Evolutionary conservation across 495 filamentous ascomycete genomes (phyloP).

Genomic region (Pseudoneurospora amorphoporcata): DNA sequence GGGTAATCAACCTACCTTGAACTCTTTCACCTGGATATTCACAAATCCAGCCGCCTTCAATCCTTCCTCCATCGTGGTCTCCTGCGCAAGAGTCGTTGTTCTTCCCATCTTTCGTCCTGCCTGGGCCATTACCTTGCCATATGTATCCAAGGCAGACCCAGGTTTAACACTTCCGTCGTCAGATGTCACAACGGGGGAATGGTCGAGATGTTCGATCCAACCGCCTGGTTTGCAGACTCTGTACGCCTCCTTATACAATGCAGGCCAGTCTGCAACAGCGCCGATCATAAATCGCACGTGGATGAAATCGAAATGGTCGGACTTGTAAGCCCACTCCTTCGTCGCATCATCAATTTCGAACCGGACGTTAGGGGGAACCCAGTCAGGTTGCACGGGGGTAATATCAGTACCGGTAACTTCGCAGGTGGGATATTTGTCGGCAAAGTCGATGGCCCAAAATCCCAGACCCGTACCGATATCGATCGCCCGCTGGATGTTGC

Average conservation of each 20-base stretch:
- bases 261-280: too few relatives aligned
- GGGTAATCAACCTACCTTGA: too few relatives aligned
- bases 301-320: slow-evolving; percentile 47
- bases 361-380: slow-evolving; percentile 28
- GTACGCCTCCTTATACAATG: slow-evolving; percentile 6
- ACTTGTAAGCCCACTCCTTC: slow-evolving; percentile 33
- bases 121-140: slow-evolving; percentile 10
- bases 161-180: slow-evolving; percentile 11
- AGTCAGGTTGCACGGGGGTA: slow-evolving; percentile 31
- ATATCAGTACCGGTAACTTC: slow-evolving; percentile 25
- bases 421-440: slow-evolving; percentile 27
- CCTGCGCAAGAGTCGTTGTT: slow-evolving; percentile 1
- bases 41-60: slow-evolving; percentile 19
- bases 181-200: slow-evolving; percentile 11
- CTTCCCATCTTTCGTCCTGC: slow-evolving; percentile 8
- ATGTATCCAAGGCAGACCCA: slow-evolving; percentile 7
- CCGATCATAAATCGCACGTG: slow-evolving; percentile 34
- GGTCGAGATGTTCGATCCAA: slow-evolving; percentile 17
- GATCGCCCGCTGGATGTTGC: slow-evolving; percentile 12
- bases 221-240: slow-evolving; percentile 15
- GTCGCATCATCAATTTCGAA: slow-evolving; percentile 39
- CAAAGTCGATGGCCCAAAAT: slow-evolving; percentile 39
- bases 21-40: too few relatives aligned
- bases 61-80: slow-evolving; percentile 20
- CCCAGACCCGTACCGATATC: slow-evolving; percentile 48